Conservation (phyloP, 139 green algal genomes). For the Micractinium sp. region DNA sequence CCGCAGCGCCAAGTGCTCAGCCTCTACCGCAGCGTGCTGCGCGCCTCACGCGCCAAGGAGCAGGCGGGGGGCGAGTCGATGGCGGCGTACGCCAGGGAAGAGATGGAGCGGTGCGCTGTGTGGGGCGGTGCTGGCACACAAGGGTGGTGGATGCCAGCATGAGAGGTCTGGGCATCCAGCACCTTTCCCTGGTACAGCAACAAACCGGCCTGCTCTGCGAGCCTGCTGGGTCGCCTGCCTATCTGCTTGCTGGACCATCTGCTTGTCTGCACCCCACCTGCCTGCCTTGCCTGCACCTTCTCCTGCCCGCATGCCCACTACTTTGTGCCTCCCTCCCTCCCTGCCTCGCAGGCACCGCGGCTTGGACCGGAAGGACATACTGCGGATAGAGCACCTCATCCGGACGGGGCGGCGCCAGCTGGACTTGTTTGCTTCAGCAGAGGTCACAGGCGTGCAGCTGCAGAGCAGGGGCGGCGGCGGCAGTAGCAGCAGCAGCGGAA, state of each 20-base stretch:
- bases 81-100: not conserved
- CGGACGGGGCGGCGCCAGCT: slow-evolving; percentile 40
- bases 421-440: slow-evolving; percentile 18
- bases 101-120: slow-evolving; percentile 37
- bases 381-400: slow-evolving; percentile 45
- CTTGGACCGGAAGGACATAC: slow-evolving; percentile 32
- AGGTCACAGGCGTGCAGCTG: slow-evolving; percentile 23
- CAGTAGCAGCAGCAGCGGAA: not conserved
- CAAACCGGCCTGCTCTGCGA: not conserved
- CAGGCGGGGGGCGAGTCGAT: not conserved
- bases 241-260: too few species aligned
- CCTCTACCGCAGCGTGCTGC: slow-evolving; percentile 36
- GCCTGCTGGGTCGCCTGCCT: not conserved
- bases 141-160: not conserved
- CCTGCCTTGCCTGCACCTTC: not conserved
- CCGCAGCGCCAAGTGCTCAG: slow-evolving; percentile 43
- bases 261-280: not conserved
- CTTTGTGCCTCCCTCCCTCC: not conserved
- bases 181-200: not conserved
- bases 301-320: not conserved
- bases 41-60: slow-evolving; percentile 8
- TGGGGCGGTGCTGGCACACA: not conserved
- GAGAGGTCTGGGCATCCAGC: not conserved
- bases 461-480: not conserved
- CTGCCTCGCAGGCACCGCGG: not conserved